phyloP scores from a whole-genome alignment of 1,284 basidiomycete genomes.

The Agaricales sp. region DNA sequence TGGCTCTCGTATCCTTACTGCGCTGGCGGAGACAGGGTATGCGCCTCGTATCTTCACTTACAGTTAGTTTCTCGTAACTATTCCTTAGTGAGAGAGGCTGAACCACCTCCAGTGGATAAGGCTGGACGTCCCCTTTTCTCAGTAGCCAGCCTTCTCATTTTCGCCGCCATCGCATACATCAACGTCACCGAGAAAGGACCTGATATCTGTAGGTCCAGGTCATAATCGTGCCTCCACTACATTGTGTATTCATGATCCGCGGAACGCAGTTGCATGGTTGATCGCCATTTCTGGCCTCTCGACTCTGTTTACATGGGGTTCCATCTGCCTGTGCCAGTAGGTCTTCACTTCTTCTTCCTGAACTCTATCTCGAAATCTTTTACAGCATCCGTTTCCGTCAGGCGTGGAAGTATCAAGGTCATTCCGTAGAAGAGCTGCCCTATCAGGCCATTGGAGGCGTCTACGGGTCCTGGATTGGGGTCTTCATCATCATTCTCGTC shows the following conservation, averaged over 20 bases:
- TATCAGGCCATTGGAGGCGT: constrained; percentile 30
- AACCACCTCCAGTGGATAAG: constrained; percentile 26
- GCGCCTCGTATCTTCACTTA: constrained; percentile 49
- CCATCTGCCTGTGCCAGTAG: constrained; percentile 34
- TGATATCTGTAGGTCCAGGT: constrained; percentile 23
- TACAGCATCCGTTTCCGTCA: constrained; percentile 30
- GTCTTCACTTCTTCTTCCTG: constrained; percentile 9
- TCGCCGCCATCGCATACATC: constrained; percentile 29
- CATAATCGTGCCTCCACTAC: background rate
- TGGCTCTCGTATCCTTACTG: constrained; percentile 54
- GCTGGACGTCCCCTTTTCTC: constrained; percentile 29
- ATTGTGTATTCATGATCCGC: background rate
- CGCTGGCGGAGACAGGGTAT: constrained; percentile 57
- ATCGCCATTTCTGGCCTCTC: constrained; percentile 32
- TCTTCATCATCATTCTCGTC: constrained; percentile 27
- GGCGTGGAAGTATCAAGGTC: constrained; percentile 31
- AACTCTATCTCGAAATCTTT: background rate
- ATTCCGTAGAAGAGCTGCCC: constrained; percentile 32
- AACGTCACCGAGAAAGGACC: constrained; percentile 23
- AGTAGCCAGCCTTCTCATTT: constrained; percentile 25
- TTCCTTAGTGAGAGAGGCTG: background rate
- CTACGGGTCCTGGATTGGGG: constrained; percentile 33
- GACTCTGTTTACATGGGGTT: constrained; percentile 32
- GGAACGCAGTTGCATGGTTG: constrained; percentile 30
- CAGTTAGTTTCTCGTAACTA: constrained; percentile 11